phyloP scores from a whole-genome alignment of 495 filamentous ascomycete species.

The Aspergillus conjunctus region DNA sequence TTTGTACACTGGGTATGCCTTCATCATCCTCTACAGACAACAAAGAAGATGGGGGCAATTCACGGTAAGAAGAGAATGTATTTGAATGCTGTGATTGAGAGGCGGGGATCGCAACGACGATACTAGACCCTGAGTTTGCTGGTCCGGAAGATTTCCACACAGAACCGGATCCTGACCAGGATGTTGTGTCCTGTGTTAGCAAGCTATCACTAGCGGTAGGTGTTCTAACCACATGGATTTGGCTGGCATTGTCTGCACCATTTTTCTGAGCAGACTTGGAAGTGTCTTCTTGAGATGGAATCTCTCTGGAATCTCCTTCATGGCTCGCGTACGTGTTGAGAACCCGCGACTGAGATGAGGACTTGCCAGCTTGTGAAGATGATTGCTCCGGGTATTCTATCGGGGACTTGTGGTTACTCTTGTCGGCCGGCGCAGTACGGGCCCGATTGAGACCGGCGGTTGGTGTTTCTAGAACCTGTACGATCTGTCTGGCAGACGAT shows the following conservation, averaged over 20 bases:
- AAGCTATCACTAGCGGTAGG: slow-evolving; percentile 25
- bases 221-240: slow-evolving; percentile 29
- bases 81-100: slow-evolving; percentile 23
- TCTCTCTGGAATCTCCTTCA: slow-evolving; percentile 28
- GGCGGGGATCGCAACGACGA: slow-evolving; percentile 12
- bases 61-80: slow-evolving; percentile 25
- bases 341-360: slow-evolving; percentile 43
- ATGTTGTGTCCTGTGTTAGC: slow-evolving; percentile 20
- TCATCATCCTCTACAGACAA: slow-evolving; percentile 14
- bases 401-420: neutral
- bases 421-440: slow-evolving; percentile 10
- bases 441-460: slow-evolving; percentile 16
- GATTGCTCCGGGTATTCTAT: slow-evolving; percentile 10
- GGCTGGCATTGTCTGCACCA: slow-evolving; percentile 9
- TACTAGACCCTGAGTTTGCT: slow-evolving; percentile 22
- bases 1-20: slow-evolving; percentile 1
- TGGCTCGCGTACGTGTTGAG: slow-evolving; percentile 35
- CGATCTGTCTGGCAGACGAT: slow-evolving; percentile 18
- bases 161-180: slow-evolving; percentile 24
- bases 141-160: slow-evolving; percentile 35
- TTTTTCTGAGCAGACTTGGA: slow-evolving; percentile 14
- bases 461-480: slow-evolving; percentile 47
- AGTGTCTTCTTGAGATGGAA: slow-evolving; percentile 26
- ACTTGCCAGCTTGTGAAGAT: slow-evolving; percentile 37
- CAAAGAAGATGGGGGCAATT: slow-evolving; percentile 21